Conservation (phyloP, 1,284 basidiomycete genomes). For the Polyporus tsugae region DNA sequence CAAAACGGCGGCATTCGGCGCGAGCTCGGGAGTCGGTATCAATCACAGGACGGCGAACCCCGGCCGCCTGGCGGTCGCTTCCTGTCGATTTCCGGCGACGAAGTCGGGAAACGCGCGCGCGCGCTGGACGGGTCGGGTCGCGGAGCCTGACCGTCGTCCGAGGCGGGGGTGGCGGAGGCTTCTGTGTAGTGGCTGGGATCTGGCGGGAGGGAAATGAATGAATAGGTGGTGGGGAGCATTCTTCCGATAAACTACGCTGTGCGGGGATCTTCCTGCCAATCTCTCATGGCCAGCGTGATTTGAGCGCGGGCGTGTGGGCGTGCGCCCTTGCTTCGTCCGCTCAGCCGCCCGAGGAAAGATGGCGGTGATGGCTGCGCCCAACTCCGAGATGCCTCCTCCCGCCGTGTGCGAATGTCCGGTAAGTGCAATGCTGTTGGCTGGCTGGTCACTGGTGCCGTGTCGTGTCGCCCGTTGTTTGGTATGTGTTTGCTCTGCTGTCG, state of each 20-base stretch:
- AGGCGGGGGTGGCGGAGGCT: slow-evolving; percentile 2
- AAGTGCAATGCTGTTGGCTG: background rate
- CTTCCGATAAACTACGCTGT: slow-evolving; percentile 27
- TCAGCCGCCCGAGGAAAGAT: slow-evolving; percentile 4
- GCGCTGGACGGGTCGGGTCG: slow-evolving; percentile 1
- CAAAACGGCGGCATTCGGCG: slow-evolving; percentile 28
- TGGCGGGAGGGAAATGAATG: slow-evolving; percentile 12
- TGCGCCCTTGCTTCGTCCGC: background rate
- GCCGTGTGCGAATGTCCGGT: slow-evolving; percentile 5
- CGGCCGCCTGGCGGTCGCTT: slow-evolving; percentile 29
- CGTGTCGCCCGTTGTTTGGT: background rate
- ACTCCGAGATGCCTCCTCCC: background rate
- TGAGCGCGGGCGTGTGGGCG: slow-evolving; percentile 4
- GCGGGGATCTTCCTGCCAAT: slow-evolving; percentile 30
- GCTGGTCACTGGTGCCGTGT: background rate
- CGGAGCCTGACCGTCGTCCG: slow-evolving; percentile 8
- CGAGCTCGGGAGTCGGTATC: slow-evolving; percentile 29
- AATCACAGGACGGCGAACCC: slow-evolving; percentile 36
- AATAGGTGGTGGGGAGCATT: slow-evolving; percentile 17
- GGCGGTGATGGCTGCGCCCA: background rate
- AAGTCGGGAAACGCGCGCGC: slow-evolving; percentile 1
- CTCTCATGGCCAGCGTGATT: slow-evolving; percentile 16
- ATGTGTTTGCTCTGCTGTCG: background rate
- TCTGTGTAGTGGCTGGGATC: slow-evolving; percentile 9
- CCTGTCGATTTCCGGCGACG: slow-evolving; percentile 10